phyloP scores from a whole-genome alignment of 306 rosid genomes.

The Quercus agrifolia region DNA sequence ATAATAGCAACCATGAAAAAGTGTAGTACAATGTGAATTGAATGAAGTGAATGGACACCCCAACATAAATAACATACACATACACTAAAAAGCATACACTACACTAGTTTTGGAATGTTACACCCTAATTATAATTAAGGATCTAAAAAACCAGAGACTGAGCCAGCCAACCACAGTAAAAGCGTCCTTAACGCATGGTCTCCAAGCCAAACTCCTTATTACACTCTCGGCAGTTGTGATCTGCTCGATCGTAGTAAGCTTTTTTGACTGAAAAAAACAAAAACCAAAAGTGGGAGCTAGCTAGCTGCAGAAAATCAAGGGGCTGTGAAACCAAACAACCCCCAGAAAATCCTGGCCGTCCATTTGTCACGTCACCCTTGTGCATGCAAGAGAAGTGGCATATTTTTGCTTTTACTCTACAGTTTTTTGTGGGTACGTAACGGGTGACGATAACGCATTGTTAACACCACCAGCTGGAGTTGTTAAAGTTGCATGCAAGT shows the following conservation, averaged over 20 bases:
- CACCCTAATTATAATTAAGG: neutral
- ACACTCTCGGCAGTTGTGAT: neutral
- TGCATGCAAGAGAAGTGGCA: slow-evolving; percentile 29
- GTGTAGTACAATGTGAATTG: too few relatives aligned
- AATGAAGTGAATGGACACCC: too few relatives aligned
- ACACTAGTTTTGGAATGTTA: neutral
- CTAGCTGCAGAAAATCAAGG: neutral
- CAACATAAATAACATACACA: neutral
- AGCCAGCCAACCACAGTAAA: neutral
- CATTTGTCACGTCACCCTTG: slow-evolving; percentile 20
- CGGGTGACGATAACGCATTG: slow-evolving; percentile 35
- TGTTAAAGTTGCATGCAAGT: slow-evolving; percentile 44
- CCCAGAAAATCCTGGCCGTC: slow-evolving; percentile 22
- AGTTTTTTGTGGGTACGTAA: slow-evolving; percentile 9
- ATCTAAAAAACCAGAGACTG: neutral
- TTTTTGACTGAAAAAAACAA: neutral
- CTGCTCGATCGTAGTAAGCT: neutral
- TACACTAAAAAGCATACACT: neutral
- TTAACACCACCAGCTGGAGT: slow-evolving; percentile 28
- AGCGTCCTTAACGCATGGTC: neutral
- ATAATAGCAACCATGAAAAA: too few relatives aligned
- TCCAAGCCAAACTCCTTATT: neutral
- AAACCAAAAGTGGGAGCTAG: neutral
- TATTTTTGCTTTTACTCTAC: slow-evolving; percentile 5
- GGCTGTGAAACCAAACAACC: neutral